phyloP scores from a whole-genome alignment of 192 early-diverging fungal species.

The Podila horticola region DNA sequence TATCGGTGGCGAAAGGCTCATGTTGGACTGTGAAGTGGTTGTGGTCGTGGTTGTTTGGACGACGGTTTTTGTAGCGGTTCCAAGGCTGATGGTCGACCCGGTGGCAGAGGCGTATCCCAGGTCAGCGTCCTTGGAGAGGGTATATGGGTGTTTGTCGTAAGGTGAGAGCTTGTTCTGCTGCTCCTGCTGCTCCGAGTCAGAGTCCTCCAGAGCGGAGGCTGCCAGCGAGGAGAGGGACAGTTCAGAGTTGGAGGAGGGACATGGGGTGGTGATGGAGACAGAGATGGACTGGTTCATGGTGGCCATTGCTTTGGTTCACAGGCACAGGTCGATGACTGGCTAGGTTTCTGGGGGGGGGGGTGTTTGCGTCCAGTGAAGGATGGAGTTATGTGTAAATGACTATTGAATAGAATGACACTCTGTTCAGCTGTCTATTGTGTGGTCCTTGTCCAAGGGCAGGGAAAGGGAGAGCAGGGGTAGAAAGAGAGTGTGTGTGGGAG shows the following conservation, averaged over 20 bases:
- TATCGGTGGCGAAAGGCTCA: neutral
- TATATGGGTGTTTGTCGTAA: neutral
- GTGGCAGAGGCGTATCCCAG: conserved; percentile 1
- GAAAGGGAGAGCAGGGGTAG: too few relatives aligned
- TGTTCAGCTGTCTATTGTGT: neutral
- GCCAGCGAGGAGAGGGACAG: conserved; percentile 3
- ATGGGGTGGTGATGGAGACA: conserved; percentile 12
- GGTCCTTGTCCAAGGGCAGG: neutral
- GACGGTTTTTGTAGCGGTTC: neutral
- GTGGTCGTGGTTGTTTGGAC: too few relatives aligned
- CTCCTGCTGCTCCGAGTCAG: neutral
- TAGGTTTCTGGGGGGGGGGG: too few relatives aligned
- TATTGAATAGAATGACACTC: too few relatives aligned
- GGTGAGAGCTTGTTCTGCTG: neutral
- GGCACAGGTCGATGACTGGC: too few relatives aligned
- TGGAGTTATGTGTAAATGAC: too few relatives aligned
- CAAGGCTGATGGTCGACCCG: conserved; percentile 4
- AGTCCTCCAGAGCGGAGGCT: conserved; percentile 2
- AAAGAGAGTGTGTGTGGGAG: neutral
- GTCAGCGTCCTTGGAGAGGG: neutral
- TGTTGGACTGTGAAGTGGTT: neutral
- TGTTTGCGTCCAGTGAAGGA: neutral
- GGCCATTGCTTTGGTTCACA: neutral
- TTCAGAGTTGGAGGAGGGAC: conserved; percentile 7
- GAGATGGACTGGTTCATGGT: conserved; percentile 16